Evolutionary conservation across 768 basidiomycete genomes (phyloP).

Genomic region (Boletellus sp.): DNA sequence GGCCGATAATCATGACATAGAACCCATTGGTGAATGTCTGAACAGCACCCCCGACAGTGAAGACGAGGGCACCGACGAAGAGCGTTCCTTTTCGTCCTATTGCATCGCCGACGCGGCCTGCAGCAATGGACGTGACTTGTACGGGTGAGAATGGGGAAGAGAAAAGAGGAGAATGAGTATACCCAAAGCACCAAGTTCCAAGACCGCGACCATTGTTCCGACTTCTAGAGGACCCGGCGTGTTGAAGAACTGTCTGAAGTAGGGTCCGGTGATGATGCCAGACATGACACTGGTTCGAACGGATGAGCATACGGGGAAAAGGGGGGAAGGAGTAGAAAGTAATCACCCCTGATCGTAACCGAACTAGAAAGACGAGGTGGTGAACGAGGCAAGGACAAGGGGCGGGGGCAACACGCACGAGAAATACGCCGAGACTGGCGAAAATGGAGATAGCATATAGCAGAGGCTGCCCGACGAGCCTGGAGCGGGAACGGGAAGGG

Average conservation of each 20-base stretch:
- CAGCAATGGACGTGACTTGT: slow-evolving; percentile 82
- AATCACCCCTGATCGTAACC: slow-evolving; percentile 83
- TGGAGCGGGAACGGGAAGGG: slow-evolving; percentile 33
- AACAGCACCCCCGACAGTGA: slow-evolving; percentile 80
- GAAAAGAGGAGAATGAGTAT: slow-evolving; percentile 23
- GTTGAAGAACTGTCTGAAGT: slow-evolving; percentile 80
- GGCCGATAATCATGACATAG: slow-evolving; percentile 75
- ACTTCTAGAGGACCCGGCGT: slow-evolving; percentile 69
- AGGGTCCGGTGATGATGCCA: slow-evolving; percentile 85
- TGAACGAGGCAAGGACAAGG: slow-evolving; percentile 3
- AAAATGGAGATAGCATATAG: slow-evolving; percentile 80
- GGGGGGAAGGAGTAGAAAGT: slow-evolving; percentile 4
- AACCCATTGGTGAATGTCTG: slow-evolving; percentile 84
- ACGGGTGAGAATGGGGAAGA: not conserved
- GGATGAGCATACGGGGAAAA: slow-evolving; percentile 3
- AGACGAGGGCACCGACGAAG: slow-evolving; percentile 76
- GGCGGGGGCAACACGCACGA: slow-evolving; percentile 46
- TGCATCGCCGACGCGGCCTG: slow-evolving; percentile 83
- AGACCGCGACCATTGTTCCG: slow-evolving; percentile 94
- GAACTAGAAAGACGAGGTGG: slow-evolving; percentile 43
- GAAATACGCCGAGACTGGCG: slow-evolving; percentile 80
- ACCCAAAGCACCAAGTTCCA: slow-evolving; percentile 92
- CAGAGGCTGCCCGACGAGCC: slow-evolving; percentile 73
- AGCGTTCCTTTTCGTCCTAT: slow-evolving; percentile 85
- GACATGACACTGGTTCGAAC: slow-evolving; percentile 66